Conservation (phyloP, 148 eudicot species). For the Salicornia ramosissima region DNA sequence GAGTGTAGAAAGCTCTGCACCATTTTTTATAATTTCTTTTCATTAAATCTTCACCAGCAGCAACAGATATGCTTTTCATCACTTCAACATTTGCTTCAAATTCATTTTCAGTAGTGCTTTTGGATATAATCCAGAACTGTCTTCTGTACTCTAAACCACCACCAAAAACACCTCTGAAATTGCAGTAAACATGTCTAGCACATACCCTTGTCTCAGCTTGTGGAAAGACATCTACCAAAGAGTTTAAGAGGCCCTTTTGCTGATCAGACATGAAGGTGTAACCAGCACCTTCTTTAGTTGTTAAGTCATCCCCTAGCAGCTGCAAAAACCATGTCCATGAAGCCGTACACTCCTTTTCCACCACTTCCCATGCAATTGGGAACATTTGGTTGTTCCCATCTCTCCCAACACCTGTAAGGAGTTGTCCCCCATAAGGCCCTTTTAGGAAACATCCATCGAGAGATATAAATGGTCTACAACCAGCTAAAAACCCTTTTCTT, state of each 20-base stretch:
- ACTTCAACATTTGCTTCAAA: not conserved
- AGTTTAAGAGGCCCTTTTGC: too few relatives aligned
- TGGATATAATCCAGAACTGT: not conserved
- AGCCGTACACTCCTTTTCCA: too few relatives aligned
- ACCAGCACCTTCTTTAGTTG: too few relatives aligned
- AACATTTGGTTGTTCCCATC: not conserved
- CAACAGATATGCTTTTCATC: not conserved
- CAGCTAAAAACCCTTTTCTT: not conserved
- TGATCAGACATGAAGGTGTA: too few relatives aligned
- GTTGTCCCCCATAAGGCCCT: not conserved
- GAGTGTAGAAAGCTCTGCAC: not conserved
- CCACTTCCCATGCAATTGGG: not conserved
- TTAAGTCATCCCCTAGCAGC: too few relatives aligned
- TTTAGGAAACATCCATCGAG: not conserved
- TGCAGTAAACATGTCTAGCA: not conserved
- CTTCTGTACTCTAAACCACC: not conserved
- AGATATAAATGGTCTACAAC: constrained; percentile 8
- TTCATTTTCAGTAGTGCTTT: not conserved
- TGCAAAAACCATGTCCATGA: too few relatives aligned
- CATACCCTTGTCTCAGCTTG: not conserved
- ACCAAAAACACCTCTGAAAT: not conserved
- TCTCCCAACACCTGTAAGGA: not conserved
- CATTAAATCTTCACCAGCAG: not conserved
- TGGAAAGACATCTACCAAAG: not conserved
- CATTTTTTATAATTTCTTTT: not conserved